A percentile compares a stretch with the other conserved stretches of the same genome.
Evolutionary conservation across 176 grass and related monocot genomes (phyloP).

Genomic region (Oryza meyeriana): DNA sequence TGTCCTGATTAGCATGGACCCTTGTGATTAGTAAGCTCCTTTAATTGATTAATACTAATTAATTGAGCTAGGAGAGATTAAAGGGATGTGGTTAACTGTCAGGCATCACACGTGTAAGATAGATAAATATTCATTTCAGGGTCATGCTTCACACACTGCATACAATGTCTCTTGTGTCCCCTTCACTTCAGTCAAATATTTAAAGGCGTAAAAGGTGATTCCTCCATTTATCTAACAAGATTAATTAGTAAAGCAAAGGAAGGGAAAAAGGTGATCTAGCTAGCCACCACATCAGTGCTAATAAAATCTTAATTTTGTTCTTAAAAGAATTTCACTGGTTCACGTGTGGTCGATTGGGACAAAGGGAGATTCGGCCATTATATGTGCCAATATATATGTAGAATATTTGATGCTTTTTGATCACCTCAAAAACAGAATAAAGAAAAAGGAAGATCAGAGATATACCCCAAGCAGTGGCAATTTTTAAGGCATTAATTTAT

Average conservation of each 20-base stretch:
- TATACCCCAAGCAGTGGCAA: background rate
- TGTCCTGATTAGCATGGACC: conserved; percentile 25
- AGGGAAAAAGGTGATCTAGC: conserved; percentile 7
- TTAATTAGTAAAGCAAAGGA: background rate
- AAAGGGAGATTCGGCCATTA: background rate
- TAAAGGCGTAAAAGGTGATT: conserved; percentile 30
- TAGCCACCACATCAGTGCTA: background rate
- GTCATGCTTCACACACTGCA: background rate
- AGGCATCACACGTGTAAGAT: conserved; percentile 12
- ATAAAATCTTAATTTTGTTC: conserved; percentile 1
- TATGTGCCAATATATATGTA: background rate
- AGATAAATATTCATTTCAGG: background rate
- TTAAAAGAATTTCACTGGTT: conserved; percentile 1
- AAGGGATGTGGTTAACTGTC: conserved; percentile 28
- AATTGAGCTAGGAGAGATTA: conserved; percentile 5
- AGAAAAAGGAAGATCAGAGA: background rate
- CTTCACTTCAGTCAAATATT: conserved; percentile 18
- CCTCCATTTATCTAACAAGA: conserved; percentile 43
- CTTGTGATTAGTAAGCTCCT: conserved; percentile 13
- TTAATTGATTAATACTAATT: background rate
- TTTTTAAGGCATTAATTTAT: background rate
- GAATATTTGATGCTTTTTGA: background rate
- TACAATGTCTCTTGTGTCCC: background rate
- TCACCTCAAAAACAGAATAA: background rate
- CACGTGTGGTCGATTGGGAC: conserved; percentile 8